Percentiles rank a stretch among this genome's conserved stretches.
Conservation (phyloP, 75 land plant genomes). For the Isoetes taiwanensis region DNA sequence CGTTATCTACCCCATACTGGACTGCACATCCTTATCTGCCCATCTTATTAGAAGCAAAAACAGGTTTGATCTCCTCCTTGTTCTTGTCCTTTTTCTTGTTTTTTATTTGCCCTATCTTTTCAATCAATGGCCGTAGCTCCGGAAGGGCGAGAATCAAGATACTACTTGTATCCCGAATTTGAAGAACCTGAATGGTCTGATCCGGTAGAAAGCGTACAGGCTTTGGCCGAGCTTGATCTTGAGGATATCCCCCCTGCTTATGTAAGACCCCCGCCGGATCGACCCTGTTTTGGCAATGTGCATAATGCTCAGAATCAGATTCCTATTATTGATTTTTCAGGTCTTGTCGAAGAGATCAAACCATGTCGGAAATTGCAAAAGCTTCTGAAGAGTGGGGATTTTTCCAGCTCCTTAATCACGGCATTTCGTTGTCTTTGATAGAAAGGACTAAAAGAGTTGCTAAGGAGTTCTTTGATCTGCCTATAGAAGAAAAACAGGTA, state of each 20-base stretch:
- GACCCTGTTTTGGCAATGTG: constrained; percentile 17
- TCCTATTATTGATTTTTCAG: constrained; percentile 25
- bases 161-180: no score
- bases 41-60: no score
- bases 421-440: constrained; percentile 16
- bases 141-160: no score
- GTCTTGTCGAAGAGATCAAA: constrained; percentile 2
- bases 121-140: no score
- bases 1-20: no score
- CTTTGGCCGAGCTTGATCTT: constrained; percentile 16
- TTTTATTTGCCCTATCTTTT: no score
- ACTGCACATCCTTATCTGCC: no score
- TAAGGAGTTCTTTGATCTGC: constrained; percentile 49
- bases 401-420: constrained; percentile 31
- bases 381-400: constrained; percentile 29
- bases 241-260: constrained; percentile 24
- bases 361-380: not conserved
- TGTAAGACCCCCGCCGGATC: constrained; percentile 29
- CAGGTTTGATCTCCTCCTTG: no score
- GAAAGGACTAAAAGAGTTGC: constrained; percentile 28
- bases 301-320: constrained; percentile 2
- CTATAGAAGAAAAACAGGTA: constrained; percentile 37
- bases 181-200: no score
- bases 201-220: constrained; percentile 36
- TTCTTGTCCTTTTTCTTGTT: no score